Conservation (phyloP, 306 rosid species). For the Castanea mollissima region DNA sequence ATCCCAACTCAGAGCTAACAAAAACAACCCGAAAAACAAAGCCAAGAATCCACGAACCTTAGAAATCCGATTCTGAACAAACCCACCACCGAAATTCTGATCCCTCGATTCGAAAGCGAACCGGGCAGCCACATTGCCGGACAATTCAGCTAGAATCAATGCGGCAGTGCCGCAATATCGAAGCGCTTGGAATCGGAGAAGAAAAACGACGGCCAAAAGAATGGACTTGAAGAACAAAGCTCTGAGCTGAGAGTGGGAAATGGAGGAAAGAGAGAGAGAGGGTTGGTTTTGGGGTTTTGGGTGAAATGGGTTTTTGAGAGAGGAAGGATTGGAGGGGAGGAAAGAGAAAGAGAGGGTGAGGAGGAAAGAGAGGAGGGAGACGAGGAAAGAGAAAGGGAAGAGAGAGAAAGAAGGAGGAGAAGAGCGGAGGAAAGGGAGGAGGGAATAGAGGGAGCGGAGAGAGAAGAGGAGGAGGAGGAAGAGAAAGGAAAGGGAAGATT, state of each 20-base stretch:
- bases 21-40: slow-evolving; percentile 49
- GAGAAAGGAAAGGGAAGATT: slow-evolving; percentile 63
- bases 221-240: slow-evolving; percentile 47
- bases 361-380: slow-evolving; percentile 55
- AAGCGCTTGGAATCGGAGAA: slow-evolving; percentile 82
- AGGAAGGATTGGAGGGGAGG: slow-evolving; percentile 31
- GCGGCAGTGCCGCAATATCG: slow-evolving; percentile 85
- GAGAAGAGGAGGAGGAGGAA: slow-evolving; percentile 68
- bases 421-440: slow-evolving; percentile 76
- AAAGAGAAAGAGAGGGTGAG: slow-evolving; percentile 50
- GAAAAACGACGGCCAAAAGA: slow-evolving; percentile 68
- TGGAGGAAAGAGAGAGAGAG: slow-evolving; percentile 30
- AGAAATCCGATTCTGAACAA: slow-evolving; percentile 11
- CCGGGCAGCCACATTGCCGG: slow-evolving; percentile 57
- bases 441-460: slow-evolving; percentile 67
- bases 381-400: slow-evolving; percentile 73
- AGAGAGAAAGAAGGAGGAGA: slow-evolving; percentile 77
- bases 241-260: slow-evolving; percentile 51
- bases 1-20: slow-evolving; percentile 82
- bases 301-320: slow-evolving; percentile 43
- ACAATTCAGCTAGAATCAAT: slow-evolving; percentile 82
- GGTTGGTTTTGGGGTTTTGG: slow-evolving; percentile 34
- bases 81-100: slow-evolving; percentile 17
- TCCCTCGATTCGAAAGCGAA: slow-evolving; percentile 30
- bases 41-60: slow-evolving; percentile 64